Evolutionary conservation across 108 stramenopile species (phyloP), one percentile per base, ranked within the genome.

Genomic region (Skeletonema costatum): DNA sequence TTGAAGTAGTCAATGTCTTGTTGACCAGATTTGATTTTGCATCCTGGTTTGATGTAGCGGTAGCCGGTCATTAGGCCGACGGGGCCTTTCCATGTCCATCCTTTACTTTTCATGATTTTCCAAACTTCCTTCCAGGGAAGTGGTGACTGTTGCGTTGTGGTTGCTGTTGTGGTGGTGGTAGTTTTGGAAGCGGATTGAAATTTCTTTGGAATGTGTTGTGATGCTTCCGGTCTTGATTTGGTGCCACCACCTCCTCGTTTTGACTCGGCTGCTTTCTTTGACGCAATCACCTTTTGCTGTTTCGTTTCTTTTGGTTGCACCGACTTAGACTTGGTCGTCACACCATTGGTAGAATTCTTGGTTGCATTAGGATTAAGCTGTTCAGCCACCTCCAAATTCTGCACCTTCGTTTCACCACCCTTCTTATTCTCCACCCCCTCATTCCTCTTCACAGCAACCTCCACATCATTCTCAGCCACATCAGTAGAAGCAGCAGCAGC

Each of bases 1-100:
- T 42, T 60, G 64, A 81, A 81, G 66, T 73, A 81, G 77, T 81
- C 76, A 19, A 59, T 72, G 13, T 77, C 51, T 25, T 44, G 67
- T 35, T 25, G 25, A 56, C 53, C 53, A 10, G 76, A 76, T 53
- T 50, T 73, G 29, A 82, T 67, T 46, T 44, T 63, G 17, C 51
- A 66, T 9, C 48, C 72, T 16, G 81, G 81, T 65, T 50, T 67
- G 29, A 82, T 67, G 64, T 82, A 82, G 21, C 66, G 66, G 21
- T 78, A 78, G 60, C 77, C 80, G 12, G 51, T 64, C 70, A 81
- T 73, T 30, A 82, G 73, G 32, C 81, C 81, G n/a, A 56, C 50
- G 0, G 76, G 64, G 0, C 48, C 50, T 38, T 48, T 66, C 77
- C 77, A 82, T 5, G 32, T 67, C 81, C 81, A 82, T 19, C 81